These are phyloP conservation scores for Talaromyces rugulosus DNA, from an alignment of 2,329 filamentous ascomycete genomes.

Conservation along the genomic window DNA sequence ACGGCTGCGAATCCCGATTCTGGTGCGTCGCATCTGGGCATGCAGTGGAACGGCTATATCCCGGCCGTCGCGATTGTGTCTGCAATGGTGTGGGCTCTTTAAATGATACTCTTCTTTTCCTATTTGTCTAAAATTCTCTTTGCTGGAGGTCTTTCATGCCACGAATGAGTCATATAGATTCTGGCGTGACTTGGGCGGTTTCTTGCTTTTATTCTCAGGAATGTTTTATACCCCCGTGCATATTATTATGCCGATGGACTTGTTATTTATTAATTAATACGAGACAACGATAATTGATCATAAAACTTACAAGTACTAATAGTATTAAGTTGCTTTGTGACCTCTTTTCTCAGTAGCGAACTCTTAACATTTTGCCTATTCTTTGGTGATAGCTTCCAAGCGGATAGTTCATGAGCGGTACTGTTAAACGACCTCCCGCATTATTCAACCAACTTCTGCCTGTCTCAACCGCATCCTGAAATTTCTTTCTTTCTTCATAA, in stretches of 20 bases:
- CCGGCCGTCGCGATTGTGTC: constrained; percentile 34
- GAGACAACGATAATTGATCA: neutral
- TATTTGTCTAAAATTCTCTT: neutral
- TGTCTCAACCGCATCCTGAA: no score
- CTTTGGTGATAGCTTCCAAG: no score
- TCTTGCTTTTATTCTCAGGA: neutral
- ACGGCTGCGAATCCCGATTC: constrained; percentile 30
- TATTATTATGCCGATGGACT: neutral
- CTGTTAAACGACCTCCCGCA: no score
- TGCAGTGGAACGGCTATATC: constrained; percentile 40
- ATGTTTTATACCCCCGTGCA: neutral
- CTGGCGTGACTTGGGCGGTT: neutral
- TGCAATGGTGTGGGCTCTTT: constrained; percentile 28
- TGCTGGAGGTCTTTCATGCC: neutral
- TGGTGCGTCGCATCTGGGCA: constrained; percentile 16
- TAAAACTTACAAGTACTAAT: neutral
- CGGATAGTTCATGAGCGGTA: no score
- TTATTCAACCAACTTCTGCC: no score
- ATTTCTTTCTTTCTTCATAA: no score
- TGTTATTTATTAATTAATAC: neutral
- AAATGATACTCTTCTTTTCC: neutral
- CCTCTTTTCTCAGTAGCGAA: no score
- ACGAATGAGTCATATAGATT: neutral
- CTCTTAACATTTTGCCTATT: no score
- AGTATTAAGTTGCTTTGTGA: no score